Evolutionary conservation across 2,329 filamentous ascomycete species (phyloP).

Genomic region (Aspergillus floridensis): DNA sequence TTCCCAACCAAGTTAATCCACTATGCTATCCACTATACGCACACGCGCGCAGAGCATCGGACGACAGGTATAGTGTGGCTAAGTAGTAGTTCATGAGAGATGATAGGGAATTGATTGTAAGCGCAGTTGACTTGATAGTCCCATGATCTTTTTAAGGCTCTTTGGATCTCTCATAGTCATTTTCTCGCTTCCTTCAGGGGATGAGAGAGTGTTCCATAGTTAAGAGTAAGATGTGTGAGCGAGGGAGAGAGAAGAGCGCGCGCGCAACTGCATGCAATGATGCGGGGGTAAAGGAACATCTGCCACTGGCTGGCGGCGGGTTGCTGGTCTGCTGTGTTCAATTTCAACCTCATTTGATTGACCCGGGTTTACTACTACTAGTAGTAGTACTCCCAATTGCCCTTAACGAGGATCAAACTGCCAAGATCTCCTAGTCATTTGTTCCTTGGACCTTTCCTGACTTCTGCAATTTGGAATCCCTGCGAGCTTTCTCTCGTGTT

Average conservation of each 20-base stretch:
- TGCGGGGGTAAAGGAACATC: conserved; percentile 28
- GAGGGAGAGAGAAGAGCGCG: not conserved
- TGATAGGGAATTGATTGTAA: not conserved
- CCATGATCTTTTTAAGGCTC: not conserved
- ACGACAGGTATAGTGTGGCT: not conserved
- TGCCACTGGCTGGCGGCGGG: conserved; percentile 24
- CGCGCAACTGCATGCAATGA: conserved; percentile 19
- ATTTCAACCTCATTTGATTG: conserved; percentile 7
- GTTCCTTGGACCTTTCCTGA: not conserved
- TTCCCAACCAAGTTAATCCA: not conserved
- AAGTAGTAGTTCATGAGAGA: not conserved
- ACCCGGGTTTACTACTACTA: not conserved
- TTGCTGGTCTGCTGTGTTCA: conserved; percentile 1
- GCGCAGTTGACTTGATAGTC: not conserved
- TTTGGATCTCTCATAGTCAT: not conserved
- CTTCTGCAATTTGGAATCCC: not conserved
- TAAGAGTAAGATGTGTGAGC: not conserved
- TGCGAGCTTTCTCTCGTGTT: not conserved
- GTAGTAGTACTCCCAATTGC: not conserved
- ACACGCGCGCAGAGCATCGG: not conserved
- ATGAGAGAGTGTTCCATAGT: not conserved
- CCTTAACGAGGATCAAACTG: not conserved
- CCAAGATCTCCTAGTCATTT: not conserved
- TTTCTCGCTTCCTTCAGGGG: not conserved
- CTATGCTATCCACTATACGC: not conserved